Conservation (phyloP, 176 grass and related monocot genomes). For the Oryza officinalis region DNA sequence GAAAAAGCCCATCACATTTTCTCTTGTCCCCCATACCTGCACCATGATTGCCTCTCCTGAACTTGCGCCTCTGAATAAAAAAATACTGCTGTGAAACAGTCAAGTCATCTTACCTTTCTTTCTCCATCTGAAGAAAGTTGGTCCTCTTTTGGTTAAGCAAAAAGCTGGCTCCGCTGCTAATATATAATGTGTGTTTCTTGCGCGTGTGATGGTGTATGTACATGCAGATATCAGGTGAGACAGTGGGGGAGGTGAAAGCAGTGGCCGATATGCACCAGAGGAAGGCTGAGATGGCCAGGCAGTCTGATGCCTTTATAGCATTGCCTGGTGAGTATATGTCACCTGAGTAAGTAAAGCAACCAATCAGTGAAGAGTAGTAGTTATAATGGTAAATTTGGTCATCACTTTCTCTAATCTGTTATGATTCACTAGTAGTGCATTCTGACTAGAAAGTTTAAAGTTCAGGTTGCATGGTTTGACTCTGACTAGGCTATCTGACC, state of each 20-base stretch:
- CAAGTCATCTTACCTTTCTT: constrained; percentile 18
- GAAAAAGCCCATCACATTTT: constrained; percentile 32
- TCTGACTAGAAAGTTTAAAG: constrained; percentile 22
- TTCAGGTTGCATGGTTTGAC: constrained; percentile 6
- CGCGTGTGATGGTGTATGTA: constrained; percentile 3
- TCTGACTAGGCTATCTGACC: not conserved
- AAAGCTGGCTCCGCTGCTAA: constrained; percentile 27
- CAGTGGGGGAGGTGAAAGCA: constrained; percentile 25
- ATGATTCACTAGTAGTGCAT: not conserved
- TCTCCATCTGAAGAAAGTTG: constrained; percentile 39
- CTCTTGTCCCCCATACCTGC: constrained; percentile 19
- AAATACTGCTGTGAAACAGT: not conserved
- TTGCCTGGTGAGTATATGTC: constrained; percentile 31
- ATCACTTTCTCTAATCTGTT: not conserved
- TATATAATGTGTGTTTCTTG: constrained; percentile 13
- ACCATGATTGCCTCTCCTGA: constrained; percentile 35
- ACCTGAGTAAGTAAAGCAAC: constrained; percentile 8
- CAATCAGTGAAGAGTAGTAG: not conserved
- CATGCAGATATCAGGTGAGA: constrained; percentile 28
- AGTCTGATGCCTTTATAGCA: constrained; percentile 23
- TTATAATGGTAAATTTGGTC: constrained; percentile 1
- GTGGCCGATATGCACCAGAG: constrained; percentile 19
- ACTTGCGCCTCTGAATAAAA: constrained; percentile 34
- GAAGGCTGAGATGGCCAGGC: constrained; percentile 29
- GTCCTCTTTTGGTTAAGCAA: constrained; percentile 40